Evolutionary conservation across 2,329 filamentous ascomycete genomes (phyloP), one percentile per base, ranked within the genome.

Genomic region (Hysterium pulicare): DNA sequence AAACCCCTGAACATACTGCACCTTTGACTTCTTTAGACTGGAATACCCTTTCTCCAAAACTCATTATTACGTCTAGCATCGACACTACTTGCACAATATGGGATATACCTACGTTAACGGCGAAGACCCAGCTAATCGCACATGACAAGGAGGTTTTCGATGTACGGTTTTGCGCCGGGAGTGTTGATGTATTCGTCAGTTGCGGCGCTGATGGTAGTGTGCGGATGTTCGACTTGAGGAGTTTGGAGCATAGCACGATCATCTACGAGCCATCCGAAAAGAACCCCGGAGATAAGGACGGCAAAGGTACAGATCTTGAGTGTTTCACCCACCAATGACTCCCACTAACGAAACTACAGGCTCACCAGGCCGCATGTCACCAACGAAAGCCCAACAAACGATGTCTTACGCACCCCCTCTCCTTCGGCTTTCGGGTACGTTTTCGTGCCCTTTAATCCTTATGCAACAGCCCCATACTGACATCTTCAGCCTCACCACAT

Each of bases 111-210:
- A 96, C 93, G 1, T 75, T 98, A 49, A 98, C 93, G 1, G 93
- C 93, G 40, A 98, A 98, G 71, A 98, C 93, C 2, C 93, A 98
- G 66, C 75, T 98, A 34, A 98, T 98, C 68, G 93, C 93, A 16
- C 93, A 98, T 66, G 93, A 98, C 71, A 97, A 97, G 69, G 93
- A 98, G 69, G 93, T 98, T 5, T 98, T 95, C 60, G 93, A 98
- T 64, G 93, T 98, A 36, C 84, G 93, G 16, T 98, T 98, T 71
- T 98, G 93, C 70, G 93, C 93, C 37, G 93, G 95, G 55, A 96
- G 90, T 57, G 89, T 95, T n/a, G 93, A 98, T 59, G 90, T 97
- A 1, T 98, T 98, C 66, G 93, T 97, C 23, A 95, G 89, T 66
- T 98, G 93, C 66, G 93, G 93, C 39, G 91, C 95, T 42, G 93